Evolutionary conservation across 345 rosid species (phyloP), one percentile per base, ranked within the genome.

Genomic region (Boechera retrofracta): DNA sequence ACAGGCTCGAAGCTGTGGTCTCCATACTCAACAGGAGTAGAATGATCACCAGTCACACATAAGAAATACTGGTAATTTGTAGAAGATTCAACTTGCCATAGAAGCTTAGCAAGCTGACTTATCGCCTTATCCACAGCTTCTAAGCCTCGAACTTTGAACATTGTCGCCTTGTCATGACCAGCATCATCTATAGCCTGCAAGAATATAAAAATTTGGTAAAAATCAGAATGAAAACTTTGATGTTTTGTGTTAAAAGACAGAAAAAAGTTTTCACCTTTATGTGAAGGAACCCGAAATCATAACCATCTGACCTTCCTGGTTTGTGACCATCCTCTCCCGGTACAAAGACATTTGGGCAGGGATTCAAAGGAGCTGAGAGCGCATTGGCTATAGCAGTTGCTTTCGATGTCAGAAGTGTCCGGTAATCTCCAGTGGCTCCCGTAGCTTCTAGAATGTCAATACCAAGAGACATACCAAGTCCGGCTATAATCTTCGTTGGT

Each of bases 1-100:
- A 95, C 97, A 12, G 98, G 86, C 81, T 92, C 99, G 18, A 89
- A 95, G 84, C 97, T 95, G 82, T 95, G 98, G 74, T 95, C 98
- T 54, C 98, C 97, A 51, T 95, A 92, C 82, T 91, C 98, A 42
- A 92, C 98, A 0, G 97, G 96, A 12, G 99, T 95, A 39, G 97
- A 92, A 83, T 92, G 98, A 80, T 95, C 99, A 31, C 99, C 97
- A 0, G 99, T 95, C 57, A 92, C 87, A 77, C 93, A 92, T 45
- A 92, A 82, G 63, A 82, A 90, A 59, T 89, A 95, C 57, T 88
- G 75, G 71, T 87, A 91, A 12, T 83, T 81, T 21, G 88, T 81
- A 0, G 77, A 83, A 62, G 76, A 73, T 78, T 95, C 99, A 38
- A 87, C 94, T 65, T 86, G 86, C 97, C 91, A 91, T 26, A 95